Evolutionary conservation across 495 filamentous ascomycete species (phyloP), one percentile per base, ranked within the genome.

Genomic region (Penicillium malachiteum): DNA sequence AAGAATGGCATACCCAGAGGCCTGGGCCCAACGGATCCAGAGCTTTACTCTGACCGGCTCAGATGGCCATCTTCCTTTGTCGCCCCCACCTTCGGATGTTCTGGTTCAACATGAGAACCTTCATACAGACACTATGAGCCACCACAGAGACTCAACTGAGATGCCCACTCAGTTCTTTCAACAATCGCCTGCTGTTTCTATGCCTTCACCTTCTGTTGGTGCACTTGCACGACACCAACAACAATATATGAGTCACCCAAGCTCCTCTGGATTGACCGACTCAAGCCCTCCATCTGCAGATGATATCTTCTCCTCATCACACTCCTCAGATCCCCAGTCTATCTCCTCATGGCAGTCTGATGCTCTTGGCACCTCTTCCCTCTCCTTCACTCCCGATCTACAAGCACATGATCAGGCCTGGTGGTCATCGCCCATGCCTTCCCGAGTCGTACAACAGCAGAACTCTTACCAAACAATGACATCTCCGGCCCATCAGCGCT

Each of bases 321-420:
- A 74, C 68, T 76, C 73, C 44, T 77, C 74, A 18, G 72, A 75
- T 47, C 71, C 70, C 48, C 72, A 76, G 18, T 75, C 74, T 33
- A 58, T 78, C 32, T 71, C 71, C 46, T 74, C 76, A 38, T 79
- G 76, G 75, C 69, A 78, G 59, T 73, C 75, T 14, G 75, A 78
- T 52, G 62, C 71, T 43, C 63, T 77, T 39, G 60, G 62, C 11
- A 57, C 75, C 43, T 63, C 71, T 11, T 63, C 61, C 51, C 54
- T 78, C 39, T 65, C 73, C 21, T 76, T 75, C 56, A 76, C 73
- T 7, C 71, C 72, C 35, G 73, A 76, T 43, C 58, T 79, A 17
- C 65, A 72, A 17, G 54, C 63, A 52, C 71, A 74, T 37, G 74
- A 79, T 50, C 44, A 62, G 12, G 68, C 73, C 17, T 78, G 76